Evolutionary conservation across 2,329 filamentous ascomycete species (phyloP), one percentile per base, ranked within the genome.

Genomic region (Bretziella fagacearum): DNA sequence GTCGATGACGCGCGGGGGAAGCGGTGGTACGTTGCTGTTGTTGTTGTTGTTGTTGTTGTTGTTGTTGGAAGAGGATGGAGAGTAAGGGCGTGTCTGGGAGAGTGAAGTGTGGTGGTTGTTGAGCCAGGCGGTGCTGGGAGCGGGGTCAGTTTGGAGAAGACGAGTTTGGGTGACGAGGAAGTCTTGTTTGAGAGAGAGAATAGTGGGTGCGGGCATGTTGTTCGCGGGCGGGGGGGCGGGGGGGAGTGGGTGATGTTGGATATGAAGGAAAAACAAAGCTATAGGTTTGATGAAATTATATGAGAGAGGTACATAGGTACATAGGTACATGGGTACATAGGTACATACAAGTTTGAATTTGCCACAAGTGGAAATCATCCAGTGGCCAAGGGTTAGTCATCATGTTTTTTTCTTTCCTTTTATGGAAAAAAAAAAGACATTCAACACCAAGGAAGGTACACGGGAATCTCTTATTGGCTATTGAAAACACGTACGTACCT

Each of bases 141-240:
- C 56, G 49, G 80, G 66, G 10, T 71, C 67, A 53, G 74, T 72
- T 0, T 77, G 73, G 41, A 84, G 69, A 26, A 74, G 65, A 8
- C 74, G 73, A 46, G 74, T 78, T 56, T 83, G 78, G 18, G 35
- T 20, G 18, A 20, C 23, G 18, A 39, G 35, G 18, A 39, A 39
- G 35, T 17, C 20, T 39, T 39, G 35, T 58, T 84, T 84, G 46
- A 78, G 65, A 20, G 73, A 65, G 40, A 77, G 65, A 52, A 79
- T 67, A 2, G 75, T 77, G 3, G 73, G 72, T 1, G 68, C 60
- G 4, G 52, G 39, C 52, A 53, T 53, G 13, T 36, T 43, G 46
- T 30, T 17, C 5, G 39, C 26, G 13, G 27, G 17, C 32, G 41
- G 17, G 8, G 41, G 10, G 26, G n/a, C 18, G 40, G 20, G 37